Percentiles rank a stretch among this genome's conserved stretches.
Conservation (phyloP, 2,329 filamentous ascomycete genomes). For the Juglanconis sp. region DNA sequence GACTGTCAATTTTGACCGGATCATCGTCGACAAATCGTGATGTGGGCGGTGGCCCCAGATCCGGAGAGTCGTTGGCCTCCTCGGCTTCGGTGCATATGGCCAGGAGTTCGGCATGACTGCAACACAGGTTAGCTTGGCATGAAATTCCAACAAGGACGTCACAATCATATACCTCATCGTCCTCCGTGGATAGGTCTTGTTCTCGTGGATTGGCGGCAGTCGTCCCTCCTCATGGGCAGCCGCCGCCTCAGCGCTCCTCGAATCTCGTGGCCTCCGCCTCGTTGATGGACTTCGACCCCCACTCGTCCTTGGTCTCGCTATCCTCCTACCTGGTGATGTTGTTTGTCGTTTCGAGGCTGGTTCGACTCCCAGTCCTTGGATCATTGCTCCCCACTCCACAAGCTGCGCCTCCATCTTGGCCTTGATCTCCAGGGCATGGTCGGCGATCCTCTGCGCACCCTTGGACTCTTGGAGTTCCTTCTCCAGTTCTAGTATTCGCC, state of each 20-base stretch:
- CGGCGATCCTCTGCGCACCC: constrained; percentile 55
- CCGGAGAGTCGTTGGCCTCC: constrained; percentile 59
- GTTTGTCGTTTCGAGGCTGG: constrained; percentile 49
- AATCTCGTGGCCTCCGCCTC: constrained; percentile 50
- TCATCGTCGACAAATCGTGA: constrained; percentile 58
- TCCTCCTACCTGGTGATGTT: constrained; percentile 33
- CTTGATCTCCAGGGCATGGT: constrained; percentile 68
- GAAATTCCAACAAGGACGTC: neutral
- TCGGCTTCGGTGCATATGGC: constrained; percentile 51
- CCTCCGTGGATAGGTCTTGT: constrained; percentile 63
- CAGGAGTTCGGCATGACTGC: constrained; percentile 59
- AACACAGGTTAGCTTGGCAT: constrained; percentile 26
- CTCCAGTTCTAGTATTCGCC: constrained; percentile 68
- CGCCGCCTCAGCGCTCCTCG: constrained; percentile 52
- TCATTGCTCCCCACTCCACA: constrained; percentile 63
- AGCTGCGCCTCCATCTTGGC: constrained; percentile 70
- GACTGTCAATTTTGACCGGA: constrained; percentile 51
- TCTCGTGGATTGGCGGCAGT: constrained; percentile 67
- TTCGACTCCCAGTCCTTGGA: constrained; percentile 63
- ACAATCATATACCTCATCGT: constrained; percentile 60
- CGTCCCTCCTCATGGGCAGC: constrained; percentile 50
- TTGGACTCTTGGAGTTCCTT: constrained; percentile 64
- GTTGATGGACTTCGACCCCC: constrained; percentile 50
- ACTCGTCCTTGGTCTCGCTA: constrained; percentile 39
- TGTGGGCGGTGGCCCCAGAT: constrained; percentile 62